Percentiles rank a stretch among this genome's conserved stretches.
Conservation (phyloP, 2,329 filamentous ascomycete genomes). For the Thelonectria discophora region DNA sequence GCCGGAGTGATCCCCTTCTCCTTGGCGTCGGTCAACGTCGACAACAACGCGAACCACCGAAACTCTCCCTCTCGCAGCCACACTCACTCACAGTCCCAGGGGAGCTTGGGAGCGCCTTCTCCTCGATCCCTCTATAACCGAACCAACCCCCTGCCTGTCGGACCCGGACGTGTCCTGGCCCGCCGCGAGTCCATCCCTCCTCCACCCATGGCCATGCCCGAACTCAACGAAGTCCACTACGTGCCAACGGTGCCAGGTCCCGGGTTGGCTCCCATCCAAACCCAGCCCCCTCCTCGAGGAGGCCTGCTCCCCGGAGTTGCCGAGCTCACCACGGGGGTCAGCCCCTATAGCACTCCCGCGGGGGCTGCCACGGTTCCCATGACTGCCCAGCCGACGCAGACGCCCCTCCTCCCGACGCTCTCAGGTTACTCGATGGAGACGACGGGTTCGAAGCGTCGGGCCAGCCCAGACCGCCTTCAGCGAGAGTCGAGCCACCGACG, state of each 20-base stretch:
- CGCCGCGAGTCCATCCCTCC: constrained; percentile 54
- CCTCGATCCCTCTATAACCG: constrained; percentile 53
- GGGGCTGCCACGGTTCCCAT: constrained; percentile 46
- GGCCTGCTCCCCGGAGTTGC: constrained; percentile 67
- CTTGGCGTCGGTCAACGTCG: constrained; percentile 65
- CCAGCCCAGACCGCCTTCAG: constrained; percentile 54
- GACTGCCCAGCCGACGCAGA: constrained; percentile 49
- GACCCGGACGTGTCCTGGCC: constrained; percentile 49
- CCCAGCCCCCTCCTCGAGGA: constrained; percentile 49
- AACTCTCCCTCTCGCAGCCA: constrained; percentile 51
- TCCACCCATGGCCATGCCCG: constrained; percentile 42
- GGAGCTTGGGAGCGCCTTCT: constrained; percentile 53
- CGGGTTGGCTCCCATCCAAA: constrained; percentile 64
- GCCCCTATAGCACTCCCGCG: constrained; percentile 65
- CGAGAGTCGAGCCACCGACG: constrained; percentile 58
- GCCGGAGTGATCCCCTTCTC: constrained; percentile 90
- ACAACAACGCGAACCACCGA: constrained; percentile 54
- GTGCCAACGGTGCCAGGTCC: constrained; percentile 51
- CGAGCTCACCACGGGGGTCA: constrained; percentile 71
- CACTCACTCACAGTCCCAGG: constrained; percentile 58
- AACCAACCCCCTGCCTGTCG: constrained; percentile 44
- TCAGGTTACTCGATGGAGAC: constrained; percentile 50
- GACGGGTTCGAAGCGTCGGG: constrained; percentile 60
- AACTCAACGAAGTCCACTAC: constrained; percentile 46
- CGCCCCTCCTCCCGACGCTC: constrained; percentile 47